Conservation (phyloP, 306 rosid genomes). For the Geum urbanum region DNA sequence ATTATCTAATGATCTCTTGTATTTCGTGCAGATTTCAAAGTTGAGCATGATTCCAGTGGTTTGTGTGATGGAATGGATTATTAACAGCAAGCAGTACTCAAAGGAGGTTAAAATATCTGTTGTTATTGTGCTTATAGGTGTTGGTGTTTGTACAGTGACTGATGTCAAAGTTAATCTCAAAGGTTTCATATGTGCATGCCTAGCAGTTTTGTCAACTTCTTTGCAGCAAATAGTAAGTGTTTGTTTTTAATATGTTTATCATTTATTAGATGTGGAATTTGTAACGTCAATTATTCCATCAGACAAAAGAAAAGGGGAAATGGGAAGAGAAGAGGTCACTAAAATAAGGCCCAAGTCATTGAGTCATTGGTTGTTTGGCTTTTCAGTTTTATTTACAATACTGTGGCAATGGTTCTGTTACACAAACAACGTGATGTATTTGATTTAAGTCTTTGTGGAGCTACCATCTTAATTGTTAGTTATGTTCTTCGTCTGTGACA, state of each 20-base stretch:
- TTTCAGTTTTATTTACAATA: not conserved
- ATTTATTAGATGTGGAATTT: not conserved
- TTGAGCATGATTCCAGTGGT: conserved; percentile 98
- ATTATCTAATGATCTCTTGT: conserved; percentile 1
- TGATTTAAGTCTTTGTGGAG: not conserved
- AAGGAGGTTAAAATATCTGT: conserved; percentile 77
- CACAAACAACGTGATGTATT: not conserved
- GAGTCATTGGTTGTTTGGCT: not conserved
- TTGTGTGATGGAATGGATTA: conserved; percentile 90
- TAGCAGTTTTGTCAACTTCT: conserved; percentile 79
- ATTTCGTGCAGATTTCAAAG: conserved; percentile 66
- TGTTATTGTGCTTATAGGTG: conserved; percentile 79
- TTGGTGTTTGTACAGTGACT: conserved; percentile 87
- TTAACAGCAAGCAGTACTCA: conserved; percentile 71
- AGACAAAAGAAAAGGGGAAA: no score
- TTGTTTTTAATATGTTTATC: not conserved
- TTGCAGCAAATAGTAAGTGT: conserved; percentile 91
- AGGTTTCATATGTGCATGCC: conserved; percentile 66
- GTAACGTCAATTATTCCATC: not conserved
- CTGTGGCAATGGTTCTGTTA: not conserved
- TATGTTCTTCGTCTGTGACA: conserved; percentile 33
- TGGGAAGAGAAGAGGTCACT: no score
- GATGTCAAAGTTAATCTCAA: conserved; percentile 86
- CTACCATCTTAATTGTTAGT: conserved; percentile 5
- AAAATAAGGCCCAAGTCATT: conserved; percentile 9